Percentiles rank a stretch among this genome's conserved stretches.
Conservation (phyloP, 495 filamentous ascomycete species). For the Hyaloscypha hepaticicola region DNA sequence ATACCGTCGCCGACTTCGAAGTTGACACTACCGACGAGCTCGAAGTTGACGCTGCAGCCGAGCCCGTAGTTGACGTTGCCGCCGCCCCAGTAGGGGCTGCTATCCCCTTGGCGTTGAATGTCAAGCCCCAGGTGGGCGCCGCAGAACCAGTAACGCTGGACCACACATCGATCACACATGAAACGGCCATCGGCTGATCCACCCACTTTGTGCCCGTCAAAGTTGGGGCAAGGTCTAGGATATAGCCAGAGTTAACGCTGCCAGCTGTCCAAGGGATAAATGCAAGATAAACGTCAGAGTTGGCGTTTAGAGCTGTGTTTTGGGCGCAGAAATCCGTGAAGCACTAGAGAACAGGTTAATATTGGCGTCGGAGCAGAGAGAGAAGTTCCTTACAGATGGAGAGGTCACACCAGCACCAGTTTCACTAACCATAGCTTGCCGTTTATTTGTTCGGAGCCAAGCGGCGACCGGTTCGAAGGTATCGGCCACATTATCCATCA, state of each 20-base stretch:
- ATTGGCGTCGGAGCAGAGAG: not conserved
- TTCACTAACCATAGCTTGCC: constrained; percentile 54
- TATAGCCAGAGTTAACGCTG: constrained; percentile 44
- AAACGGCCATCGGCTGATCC: constrained; percentile 3
- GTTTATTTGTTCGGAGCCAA: constrained; percentile 47
- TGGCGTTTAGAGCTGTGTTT: constrained; percentile 40
- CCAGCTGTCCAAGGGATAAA: constrained; percentile 51
- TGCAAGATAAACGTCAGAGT: constrained; percentile 52
- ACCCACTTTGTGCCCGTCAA: constrained; percentile 37
- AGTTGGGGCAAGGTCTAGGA: constrained; percentile 45
- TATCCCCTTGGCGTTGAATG: not conserved
- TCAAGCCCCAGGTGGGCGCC: not conserved
- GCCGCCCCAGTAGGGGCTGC: not conserved
- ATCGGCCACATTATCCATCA: constrained; percentile 48
- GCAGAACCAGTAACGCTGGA: not conserved
- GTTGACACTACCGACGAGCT: not conserved
- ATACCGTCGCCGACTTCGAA: not conserved
- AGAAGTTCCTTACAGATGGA: not conserved
- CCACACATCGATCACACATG: constrained; percentile 19
- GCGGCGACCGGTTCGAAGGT: constrained; percentile 48
- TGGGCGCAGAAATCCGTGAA: constrained; percentile 46
- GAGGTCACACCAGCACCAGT: constrained; percentile 42
- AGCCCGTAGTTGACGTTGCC: not conserved
- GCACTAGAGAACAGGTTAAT: constrained; percentile 29
- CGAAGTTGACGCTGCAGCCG: not conserved